Evolutionary conservation across 2,329 filamentous ascomycete species (phyloP).

Genomic region (Fonsecaea monophora): DNA sequence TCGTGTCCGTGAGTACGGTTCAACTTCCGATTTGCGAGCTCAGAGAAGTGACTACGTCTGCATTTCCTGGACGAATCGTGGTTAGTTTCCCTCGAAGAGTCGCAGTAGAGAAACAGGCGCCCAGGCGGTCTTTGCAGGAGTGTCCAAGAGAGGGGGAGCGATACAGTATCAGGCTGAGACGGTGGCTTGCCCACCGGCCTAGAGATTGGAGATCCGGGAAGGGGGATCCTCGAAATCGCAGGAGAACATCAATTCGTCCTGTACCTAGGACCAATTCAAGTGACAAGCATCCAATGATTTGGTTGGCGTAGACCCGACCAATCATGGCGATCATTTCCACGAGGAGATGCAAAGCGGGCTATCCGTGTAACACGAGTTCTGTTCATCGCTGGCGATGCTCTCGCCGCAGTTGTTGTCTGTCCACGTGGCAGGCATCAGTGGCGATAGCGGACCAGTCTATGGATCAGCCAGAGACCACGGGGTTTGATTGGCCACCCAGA

Average conservation of each 20-base stretch:
- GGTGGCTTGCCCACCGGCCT: constrained; percentile 9
- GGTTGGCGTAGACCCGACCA: neutral
- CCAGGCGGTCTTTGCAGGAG: neutral
- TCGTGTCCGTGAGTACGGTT: neutral
- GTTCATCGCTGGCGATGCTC: constrained; percentile 9
- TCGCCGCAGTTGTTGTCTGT: constrained; percentile 5
- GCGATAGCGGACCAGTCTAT: neutral
- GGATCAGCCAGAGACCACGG: neutral
- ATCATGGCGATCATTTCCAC: constrained; percentile 3
- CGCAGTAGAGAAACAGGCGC: neutral
- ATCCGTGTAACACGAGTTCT: constrained; percentile 2
- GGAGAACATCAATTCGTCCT: constrained; percentile 3
- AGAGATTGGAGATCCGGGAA: constrained; percentile 13
- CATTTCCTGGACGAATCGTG: constrained; percentile 4
- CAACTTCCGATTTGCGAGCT: neutral
- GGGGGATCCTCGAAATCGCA: constrained; percentile 4
- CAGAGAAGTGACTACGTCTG: neutral
- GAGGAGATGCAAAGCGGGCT: constrained; percentile 1
- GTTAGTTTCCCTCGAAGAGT: neutral
- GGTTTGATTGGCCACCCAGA: neutral
- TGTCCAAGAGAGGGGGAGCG: neutral
- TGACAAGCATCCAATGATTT: neutral
- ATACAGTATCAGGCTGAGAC: constrained; percentile 30
- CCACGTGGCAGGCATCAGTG: constrained; percentile 17
- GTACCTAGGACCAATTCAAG: constrained; percentile 3